Evolutionary conservation across 139 green algal species (phyloP).

Genomic region (Chlorella sorokiniana): DNA sequence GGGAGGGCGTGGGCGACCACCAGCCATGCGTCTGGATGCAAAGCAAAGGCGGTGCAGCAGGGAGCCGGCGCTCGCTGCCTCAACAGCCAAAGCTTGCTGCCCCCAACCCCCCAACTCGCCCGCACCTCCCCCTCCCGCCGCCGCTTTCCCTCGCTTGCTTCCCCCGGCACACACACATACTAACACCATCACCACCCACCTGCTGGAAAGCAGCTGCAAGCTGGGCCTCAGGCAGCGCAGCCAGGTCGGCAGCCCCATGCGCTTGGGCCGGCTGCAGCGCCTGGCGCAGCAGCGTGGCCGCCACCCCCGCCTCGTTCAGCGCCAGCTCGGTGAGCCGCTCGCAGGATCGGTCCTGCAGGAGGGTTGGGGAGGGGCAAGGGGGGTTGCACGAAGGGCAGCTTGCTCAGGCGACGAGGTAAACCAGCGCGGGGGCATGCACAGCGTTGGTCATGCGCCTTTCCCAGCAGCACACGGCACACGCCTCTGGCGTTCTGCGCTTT

Average conservation of each 20-base stretch:
- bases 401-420: too few relatives aligned
- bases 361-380: neutral
- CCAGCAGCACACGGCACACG: neutral
- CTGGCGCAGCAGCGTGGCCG: constrained; percentile 47
- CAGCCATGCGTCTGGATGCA: too few relatives aligned
- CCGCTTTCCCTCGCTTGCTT: too few relatives aligned
- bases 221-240: neutral
- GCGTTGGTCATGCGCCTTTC: too few relatives aligned
- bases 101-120: neutral
- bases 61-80: too few relatives aligned
- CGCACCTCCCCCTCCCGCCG: neutral
- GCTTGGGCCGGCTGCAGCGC: constrained; percentile 33
- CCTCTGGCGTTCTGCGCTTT: too few relatives aligned
- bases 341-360: constrained; percentile 68
- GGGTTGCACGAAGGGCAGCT: neutral
- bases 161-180: neutral
- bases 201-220: constrained; percentile 61
- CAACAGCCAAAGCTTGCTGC: too few relatives aligned
- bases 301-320: constrained; percentile 55
- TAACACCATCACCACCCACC: constrained; percentile 1
- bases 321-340: constrained; percentile 74
- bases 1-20: neutral
- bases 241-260: neutral
- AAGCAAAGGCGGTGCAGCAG: too few relatives aligned
- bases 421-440: too few relatives aligned